A percentile compares a stretch with the other conserved stretches of the same genome.
Conservation (phyloP, 2,329 filamentous ascomycete genomes). For the Aspergillus niger region DNA sequence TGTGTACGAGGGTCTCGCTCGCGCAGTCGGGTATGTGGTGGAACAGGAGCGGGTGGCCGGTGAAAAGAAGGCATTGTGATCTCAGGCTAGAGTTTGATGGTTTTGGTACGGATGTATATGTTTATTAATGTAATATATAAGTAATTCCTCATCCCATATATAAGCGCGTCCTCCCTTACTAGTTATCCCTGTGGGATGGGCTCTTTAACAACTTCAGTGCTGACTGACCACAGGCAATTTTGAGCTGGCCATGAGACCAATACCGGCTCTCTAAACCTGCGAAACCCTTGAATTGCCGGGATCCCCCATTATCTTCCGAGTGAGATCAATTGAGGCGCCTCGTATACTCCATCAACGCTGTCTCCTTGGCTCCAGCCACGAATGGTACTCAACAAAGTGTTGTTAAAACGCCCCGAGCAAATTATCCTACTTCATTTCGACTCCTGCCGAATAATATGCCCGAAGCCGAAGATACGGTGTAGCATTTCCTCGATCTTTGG, state of each 20-base stretch:
- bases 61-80: conserved; percentile 46
- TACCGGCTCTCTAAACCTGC: background rate
- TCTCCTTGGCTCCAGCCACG: background rate
- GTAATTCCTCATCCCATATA: conserved; percentile 9
- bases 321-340: background rate
- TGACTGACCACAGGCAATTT: background rate
- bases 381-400: conserved; percentile 11
- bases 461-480: conserved; percentile 21
- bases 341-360: background rate
- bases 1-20: conserved; percentile 50
- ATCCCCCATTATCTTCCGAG: background rate
- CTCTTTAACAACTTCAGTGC: background rate
- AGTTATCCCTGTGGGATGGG: conserved; percentile 9
- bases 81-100: background rate
- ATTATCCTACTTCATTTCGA: conserved; percentile 24
- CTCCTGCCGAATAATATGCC: conserved; percentile 17
- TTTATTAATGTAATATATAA: conserved; percentile 20
- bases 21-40: conserved; percentile 47
- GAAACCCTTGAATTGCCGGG: background rate
- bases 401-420: conserved; percentile 25
- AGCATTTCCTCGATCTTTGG: conserved; percentile 16
- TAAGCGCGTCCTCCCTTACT: conserved; percentile 7
- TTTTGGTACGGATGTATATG: background rate
- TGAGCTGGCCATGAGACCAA: background rate
- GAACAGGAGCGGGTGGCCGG: conserved; percentile 34